A percentile compares a stretch with the other conserved stretches of the same genome.
Evolutionary conservation across 2,329 filamentous ascomycete species (phyloP).

Genomic region (Botrytis paeoniae): DNA sequence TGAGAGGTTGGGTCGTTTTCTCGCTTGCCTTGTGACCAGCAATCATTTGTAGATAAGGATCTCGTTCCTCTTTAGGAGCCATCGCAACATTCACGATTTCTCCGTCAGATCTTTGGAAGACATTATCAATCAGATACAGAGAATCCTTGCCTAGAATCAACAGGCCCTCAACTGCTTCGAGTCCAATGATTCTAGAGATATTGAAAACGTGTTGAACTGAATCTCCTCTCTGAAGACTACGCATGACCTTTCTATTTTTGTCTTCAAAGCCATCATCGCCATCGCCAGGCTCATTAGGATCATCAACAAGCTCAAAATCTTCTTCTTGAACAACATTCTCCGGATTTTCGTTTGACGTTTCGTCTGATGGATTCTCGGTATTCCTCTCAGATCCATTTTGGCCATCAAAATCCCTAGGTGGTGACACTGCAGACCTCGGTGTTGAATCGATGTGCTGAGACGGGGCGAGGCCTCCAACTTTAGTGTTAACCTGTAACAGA

Average conservation of each 20-base stretch:
- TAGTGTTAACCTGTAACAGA: constrained; percentile 39
- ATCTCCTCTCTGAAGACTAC: constrained; percentile 84
- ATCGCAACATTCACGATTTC: constrained; percentile 98
- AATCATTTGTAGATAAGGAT: constrained; percentile 93
- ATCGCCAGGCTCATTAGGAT: constrained; percentile 83
- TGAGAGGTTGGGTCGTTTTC: constrained; percentile 51
- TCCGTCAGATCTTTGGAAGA: constrained; percentile 90
- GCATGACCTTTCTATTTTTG: constrained; percentile 97
- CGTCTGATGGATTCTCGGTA: constrained; percentile 22
- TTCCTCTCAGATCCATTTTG: constrained; percentile 22
- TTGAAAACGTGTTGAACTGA: constrained; percentile 94
- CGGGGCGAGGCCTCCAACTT: constrained; percentile 19
- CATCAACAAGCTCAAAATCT: constrained; percentile 93
- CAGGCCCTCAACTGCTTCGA: constrained; percentile 91
- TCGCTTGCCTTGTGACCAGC: constrained; percentile 63
- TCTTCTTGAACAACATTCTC: constrained; percentile 58
- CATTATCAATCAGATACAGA: constrained; percentile 92
- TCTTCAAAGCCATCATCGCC: constrained; percentile 80
- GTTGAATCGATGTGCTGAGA: constrained; percentile 23
- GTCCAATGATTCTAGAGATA: constrained; percentile 86
- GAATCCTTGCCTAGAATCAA: constrained; percentile 89
- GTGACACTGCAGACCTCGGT: constrained; percentile 19
- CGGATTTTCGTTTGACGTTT: constrained; percentile 22
- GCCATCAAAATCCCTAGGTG: constrained; percentile 20
- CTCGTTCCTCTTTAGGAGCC: constrained; percentile 85